Base-by-base conservation (phyloP, 257 asterid genomes). In the Nicotiana otophora region DNA sequence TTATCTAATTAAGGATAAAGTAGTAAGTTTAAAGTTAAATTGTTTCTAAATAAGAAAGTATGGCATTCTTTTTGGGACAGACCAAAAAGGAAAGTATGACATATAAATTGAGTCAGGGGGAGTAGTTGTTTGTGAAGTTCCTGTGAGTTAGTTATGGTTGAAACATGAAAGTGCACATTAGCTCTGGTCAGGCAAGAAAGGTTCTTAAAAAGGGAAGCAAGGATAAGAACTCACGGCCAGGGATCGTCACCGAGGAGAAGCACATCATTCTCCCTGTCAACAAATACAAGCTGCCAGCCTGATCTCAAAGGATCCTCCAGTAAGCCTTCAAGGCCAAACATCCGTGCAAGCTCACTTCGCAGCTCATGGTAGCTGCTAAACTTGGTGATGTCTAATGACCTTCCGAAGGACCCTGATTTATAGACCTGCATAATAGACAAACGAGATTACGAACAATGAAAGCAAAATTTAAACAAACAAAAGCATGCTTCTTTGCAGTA, bases 241-340 rank as follows among this genome's bases (percentile, higher is more conserved):
- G 97, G 97, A 86, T 92, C 97, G 36, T 93, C 98, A 4, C 97
- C 97, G 16, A 93, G 98, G 80, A 95, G 98, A 90, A 95, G 98
- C 39, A 89, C 83, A 75, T 95, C 98, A 20, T 93, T 87, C 98
- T 95, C 98, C 98, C 98, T 93, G 97, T 95, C 98, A 53, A 95
- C 98, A 81, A 95, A 95, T 95, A 95, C 98, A 95, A 95, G 98
- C 98, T 95, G 98, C 98, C 98, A 95, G 98, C 98, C 98, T 95
- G 98, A 95, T 95, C 98, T 92, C 91, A 92, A 84, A 68, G 95
- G 95, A 87, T 92, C 97, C 85, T 92, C 97, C 87, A 92, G 83
- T 84, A 89, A 90, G 89, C 97, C 97, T 88, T 92, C 92, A 31
- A 93, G 96, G 82, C 97, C 94, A 84, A 93, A 93, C 95, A 92